phyloP scores from a whole-genome alignment of 2,329 filamentous ascomycete species.

The Gliomastix tumulicola region DNA sequence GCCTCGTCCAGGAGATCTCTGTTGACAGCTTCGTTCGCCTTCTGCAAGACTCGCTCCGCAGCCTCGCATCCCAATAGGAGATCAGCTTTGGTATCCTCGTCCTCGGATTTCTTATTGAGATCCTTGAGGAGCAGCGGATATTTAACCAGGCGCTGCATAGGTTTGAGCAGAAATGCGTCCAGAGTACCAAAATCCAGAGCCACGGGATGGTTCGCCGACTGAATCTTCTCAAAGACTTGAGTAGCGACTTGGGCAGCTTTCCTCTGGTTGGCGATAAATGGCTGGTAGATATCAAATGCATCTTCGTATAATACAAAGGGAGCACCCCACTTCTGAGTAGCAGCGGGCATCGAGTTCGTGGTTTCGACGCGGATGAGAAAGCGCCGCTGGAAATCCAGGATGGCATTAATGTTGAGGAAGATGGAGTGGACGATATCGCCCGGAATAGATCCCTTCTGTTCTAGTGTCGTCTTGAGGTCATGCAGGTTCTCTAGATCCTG shows the following conservation, averaged over 20 bases:
- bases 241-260: conserved; percentile 82
- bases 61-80: conserved; percentile 72
- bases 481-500: conserved; percentile 94
- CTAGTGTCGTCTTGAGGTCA: conserved; percentile 81
- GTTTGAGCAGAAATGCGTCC: conserved; percentile 89
- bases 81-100: conserved; percentile 64
- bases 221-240: conserved; percentile 81
- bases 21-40: conserved; percentile 87
- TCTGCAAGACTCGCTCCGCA: conserved; percentile 72
- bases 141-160: conserved; percentile 91
- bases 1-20: conserved; percentile 80
- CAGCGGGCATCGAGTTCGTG: conserved; percentile 74
- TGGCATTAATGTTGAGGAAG: conserved; percentile 91
- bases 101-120: conserved; percentile 76
- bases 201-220: conserved; percentile 67
- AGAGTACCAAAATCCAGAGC: conserved; percentile 82
- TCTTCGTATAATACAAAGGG: conserved; percentile 82
- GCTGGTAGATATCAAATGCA: conserved; percentile 86
- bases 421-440: conserved; percentile 91
- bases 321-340: conserved; percentile 87
- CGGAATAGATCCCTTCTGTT: conserved; percentile 79
- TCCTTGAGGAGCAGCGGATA: conserved; percentile 92
- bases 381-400: conserved; percentile 90
- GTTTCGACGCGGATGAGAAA: conserved; percentile 96
- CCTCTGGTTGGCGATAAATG: conserved; percentile 94